phyloP scores from a whole-genome alignment of 1,284 basidiomycete genomes.

The Trichosporon faecale region DNA sequence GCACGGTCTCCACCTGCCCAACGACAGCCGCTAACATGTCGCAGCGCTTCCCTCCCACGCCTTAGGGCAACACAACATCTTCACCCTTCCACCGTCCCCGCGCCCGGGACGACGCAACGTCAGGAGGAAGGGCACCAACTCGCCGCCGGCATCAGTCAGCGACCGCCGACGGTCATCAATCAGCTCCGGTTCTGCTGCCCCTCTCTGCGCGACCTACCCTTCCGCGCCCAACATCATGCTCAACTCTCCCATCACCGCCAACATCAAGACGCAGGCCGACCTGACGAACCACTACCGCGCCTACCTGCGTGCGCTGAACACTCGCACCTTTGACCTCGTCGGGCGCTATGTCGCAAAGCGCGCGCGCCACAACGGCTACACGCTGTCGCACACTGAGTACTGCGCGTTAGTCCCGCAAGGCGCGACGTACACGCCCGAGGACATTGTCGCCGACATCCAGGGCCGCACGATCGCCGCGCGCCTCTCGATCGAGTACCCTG shows the following conservation, averaged over 20 bases:
- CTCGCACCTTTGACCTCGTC: slow-evolving; percentile 17
- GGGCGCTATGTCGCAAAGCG: slow-evolving; percentile 16
- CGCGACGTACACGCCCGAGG: slow-evolving; percentile 12
- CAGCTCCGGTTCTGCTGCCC: background rate
- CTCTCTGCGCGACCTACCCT: background rate
- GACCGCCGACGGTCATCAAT: background rate
- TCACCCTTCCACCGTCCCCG: slow-evolving; percentile 2
- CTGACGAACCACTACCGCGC: slow-evolving; percentile 19
- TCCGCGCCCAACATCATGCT: background rate
- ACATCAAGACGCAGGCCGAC: slow-evolving; percentile 16
- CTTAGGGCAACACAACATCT: slow-evolving; percentile 8
- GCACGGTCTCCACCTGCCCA: background rate
- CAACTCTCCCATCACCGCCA: slow-evolving; percentile 11
- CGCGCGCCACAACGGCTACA: slow-evolving; percentile 14
- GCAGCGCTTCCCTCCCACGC: slow-evolving; percentile 1
- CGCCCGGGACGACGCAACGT: slow-evolving; percentile 1
- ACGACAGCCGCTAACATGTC: background rate
- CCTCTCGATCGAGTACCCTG: slow-evolving; percentile 18
- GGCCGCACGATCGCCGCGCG: slow-evolving; percentile 20
- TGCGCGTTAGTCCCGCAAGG: slow-evolving; percentile 14
- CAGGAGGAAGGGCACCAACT: background rate
- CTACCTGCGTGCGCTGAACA: slow-evolving; percentile 22
- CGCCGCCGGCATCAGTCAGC: background rate
- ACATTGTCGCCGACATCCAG: slow-evolving; percentile 19
- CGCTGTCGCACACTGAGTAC: slow-evolving; percentile 5